Evolutionary conservation across 768 basidiomycete genomes (phyloP).

Genomic region (Mycena galericulata): DNA sequence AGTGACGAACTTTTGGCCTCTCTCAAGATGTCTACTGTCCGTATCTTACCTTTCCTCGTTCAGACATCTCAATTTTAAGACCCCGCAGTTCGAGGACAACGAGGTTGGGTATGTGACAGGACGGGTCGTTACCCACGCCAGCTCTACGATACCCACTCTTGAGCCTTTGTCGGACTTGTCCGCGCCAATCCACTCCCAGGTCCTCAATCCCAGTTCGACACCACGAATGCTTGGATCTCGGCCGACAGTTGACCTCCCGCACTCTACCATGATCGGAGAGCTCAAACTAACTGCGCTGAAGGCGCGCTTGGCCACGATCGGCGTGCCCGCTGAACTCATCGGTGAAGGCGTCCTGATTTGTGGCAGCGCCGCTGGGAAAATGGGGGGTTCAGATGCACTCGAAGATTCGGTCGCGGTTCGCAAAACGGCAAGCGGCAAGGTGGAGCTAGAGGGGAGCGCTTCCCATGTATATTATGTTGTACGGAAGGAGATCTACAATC

Average conservation of each 20-base stretch:
- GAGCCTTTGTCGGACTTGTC: slow-evolving; percentile 66
- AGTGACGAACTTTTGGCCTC: slow-evolving; percentile 88
- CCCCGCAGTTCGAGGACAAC: slow-evolving; percentile 93
- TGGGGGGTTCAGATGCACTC: slow-evolving; percentile 55
- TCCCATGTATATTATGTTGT: slow-evolving; percentile 93
- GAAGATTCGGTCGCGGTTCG: slow-evolving; percentile 87
- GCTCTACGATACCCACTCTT: slow-evolving; percentile 89
- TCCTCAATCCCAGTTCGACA: slow-evolving; percentile 37
- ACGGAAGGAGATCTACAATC: slow-evolving; percentile 87
- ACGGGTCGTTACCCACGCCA: slow-evolving; percentile 85
- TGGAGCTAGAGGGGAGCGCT: slow-evolving; percentile 91
- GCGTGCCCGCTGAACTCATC: slow-evolving; percentile 93
- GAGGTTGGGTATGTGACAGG: slow-evolving; percentile 95
- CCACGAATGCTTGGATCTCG: slow-evolving; percentile 73
- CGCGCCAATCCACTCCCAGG: slow-evolving; percentile 40
- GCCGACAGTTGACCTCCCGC: slow-evolving; percentile 74
- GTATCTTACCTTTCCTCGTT: slow-evolving; percentile 43
- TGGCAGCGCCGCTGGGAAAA: slow-evolving; percentile 65
- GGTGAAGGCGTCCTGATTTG: slow-evolving; percentile 97
- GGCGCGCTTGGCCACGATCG: slow-evolving; percentile 76
- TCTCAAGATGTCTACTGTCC: slow-evolving; percentile 87
- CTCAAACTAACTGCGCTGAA: slow-evolving; percentile 93
- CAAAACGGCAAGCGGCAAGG: slow-evolving; percentile 86
- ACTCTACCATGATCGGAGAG: slow-evolving; percentile 97
- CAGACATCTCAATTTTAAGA: neutral